These are phyloP conservation scores for Scortechinia acanthostroma DNA, from an alignment of 2,329 filamentous ascomycete species.

Conservation along the genomic window DNA sequence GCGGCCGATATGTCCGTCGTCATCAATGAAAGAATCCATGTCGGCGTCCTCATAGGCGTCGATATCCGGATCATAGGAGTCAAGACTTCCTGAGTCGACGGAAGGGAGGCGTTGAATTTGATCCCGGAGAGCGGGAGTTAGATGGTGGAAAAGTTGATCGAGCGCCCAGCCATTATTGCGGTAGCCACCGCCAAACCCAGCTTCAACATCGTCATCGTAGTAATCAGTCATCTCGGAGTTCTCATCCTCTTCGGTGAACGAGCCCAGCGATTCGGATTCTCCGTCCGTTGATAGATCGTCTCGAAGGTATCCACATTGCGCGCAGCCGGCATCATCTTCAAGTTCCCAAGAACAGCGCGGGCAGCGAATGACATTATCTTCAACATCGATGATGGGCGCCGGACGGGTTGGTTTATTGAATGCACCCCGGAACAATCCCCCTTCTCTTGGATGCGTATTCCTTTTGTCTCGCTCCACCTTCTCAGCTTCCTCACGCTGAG, in stretches of 20 bases:
- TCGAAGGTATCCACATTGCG: neutral
- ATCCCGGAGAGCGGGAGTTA: neutral
- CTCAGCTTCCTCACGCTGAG: neutral
- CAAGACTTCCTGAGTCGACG: neutral
- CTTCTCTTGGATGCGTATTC: neutral
- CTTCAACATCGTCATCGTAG: neutral
- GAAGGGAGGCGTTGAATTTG: neutral
- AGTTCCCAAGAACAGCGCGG: neutral
- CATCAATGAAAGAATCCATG: slow-evolving; percentile 1
- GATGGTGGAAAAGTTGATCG: neutral
- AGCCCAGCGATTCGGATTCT: neutral
- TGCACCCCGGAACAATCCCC: neutral
- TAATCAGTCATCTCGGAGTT: neutral
- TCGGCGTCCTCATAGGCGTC: neutral
- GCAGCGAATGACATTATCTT: neutral
- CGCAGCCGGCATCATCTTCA: neutral
- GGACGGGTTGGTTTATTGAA: neutral
- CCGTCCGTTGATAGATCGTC: neutral
- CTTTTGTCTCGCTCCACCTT: neutral
- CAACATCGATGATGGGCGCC: neutral
- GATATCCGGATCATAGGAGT: neutral
- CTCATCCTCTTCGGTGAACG: neutral
- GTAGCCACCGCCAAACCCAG: neutral
- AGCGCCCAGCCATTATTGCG: neutral
- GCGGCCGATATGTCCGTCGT: neutral